Evolutionary conservation across 495 filamentous ascomycete species (phyloP), one percentile per base, ranked within the genome.

Genomic region (Aspergillus coremiiformis): DNA sequence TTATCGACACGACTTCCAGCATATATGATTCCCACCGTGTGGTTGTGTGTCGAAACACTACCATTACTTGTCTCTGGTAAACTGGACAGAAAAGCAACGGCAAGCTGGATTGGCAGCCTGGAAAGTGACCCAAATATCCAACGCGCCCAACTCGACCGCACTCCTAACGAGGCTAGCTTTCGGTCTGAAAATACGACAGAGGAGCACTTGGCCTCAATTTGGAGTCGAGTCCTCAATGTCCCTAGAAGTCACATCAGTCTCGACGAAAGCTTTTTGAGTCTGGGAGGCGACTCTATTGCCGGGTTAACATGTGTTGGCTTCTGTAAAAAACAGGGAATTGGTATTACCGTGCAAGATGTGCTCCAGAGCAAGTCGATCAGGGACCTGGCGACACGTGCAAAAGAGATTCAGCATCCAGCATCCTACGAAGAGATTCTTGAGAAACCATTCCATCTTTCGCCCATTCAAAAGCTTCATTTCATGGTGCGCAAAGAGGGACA

Each of bases 381-480:
- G 19, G 71, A 74, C 9, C 55, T 79, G 26, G 70, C 74, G 1
- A 59, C 61, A 0, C 62, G 61, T 5, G 66, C 66, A 3, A 65
- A 66, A 22, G 47, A 61, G 9, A 64, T 73, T 37, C 52, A 58
- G 6, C 60, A 63, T 23, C 49, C 52, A 11, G 61, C 63, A 6
- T 60, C 62, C 6, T 69, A 76, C 37, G 50, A 71, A 23, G 75
- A 79, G 51, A 50, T 57, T 14, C 51, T 72, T 2, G 66, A 73
- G 21, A 72, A 78, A 43, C 65, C 66, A 26, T 89, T 88, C 55
- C 75, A 77, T 5, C 73, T 90, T 6, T 82, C 84, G 0, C 86
- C 86, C 0, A 87, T 89, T 64, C 85, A 90, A 59, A 71, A 76
- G 20, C 65, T 89, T 14, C 87, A 86, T 61, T 89, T 87, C 52